These are phyloP conservation scores for Pseudozyma pruni DNA, from an alignment of 1,284 basidiomycete genomes.

Conservation along the genomic window DNA sequence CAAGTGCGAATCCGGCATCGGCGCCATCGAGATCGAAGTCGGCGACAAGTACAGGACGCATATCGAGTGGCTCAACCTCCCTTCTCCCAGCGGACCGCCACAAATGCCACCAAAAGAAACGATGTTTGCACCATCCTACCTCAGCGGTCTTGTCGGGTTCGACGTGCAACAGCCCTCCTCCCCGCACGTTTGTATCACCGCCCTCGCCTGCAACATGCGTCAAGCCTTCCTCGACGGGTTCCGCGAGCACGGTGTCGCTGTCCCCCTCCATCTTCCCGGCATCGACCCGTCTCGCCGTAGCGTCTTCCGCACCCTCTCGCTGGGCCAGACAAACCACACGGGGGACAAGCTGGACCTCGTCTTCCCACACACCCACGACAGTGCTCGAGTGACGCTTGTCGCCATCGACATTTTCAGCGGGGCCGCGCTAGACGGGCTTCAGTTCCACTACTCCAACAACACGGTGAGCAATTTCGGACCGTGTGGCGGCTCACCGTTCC, in stretches of 20 bases:
- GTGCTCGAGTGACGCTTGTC: not conserved
- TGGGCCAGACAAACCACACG: slow-evolving; percentile 14
- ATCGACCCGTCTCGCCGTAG: slow-evolving; percentile 5
- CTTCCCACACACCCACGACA: slow-evolving; percentile 14
- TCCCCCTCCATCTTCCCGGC: slow-evolving; percentile 11
- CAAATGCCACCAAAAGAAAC: slow-evolving; percentile 21
- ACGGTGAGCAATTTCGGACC: slow-evolving; percentile 9
- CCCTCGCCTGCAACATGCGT: slow-evolving; percentile 48
- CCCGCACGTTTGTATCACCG: slow-evolving; percentile 31
- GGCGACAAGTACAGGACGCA: slow-evolving; percentile 35
- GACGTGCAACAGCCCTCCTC: slow-evolving; percentile 25
- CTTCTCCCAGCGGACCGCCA: not conserved
- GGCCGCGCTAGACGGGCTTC: slow-evolving; percentile 25
- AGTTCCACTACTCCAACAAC: slow-evolving; percentile 17
- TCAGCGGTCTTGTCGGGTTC: slow-evolving; percentile 33
- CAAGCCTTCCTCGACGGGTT: slow-evolving; percentile 36
- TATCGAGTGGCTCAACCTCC: slow-evolving; percentile 40
- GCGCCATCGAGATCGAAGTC: slow-evolving; percentile 35
- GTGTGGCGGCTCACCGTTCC: slow-evolving; percentile 24
- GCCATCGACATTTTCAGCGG: slow-evolving; percentile 36
- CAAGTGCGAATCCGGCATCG: slow-evolving; percentile 40
- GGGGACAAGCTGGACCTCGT: slow-evolving; percentile 22
- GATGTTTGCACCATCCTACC: slow-evolving; percentile 31
- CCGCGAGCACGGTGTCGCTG: slow-evolving; percentile 14
- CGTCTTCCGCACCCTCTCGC: slow-evolving; percentile 17